Conservation (phyloP, 768 basidiomycete genomes). For the Mycena galericulata region DNA sequence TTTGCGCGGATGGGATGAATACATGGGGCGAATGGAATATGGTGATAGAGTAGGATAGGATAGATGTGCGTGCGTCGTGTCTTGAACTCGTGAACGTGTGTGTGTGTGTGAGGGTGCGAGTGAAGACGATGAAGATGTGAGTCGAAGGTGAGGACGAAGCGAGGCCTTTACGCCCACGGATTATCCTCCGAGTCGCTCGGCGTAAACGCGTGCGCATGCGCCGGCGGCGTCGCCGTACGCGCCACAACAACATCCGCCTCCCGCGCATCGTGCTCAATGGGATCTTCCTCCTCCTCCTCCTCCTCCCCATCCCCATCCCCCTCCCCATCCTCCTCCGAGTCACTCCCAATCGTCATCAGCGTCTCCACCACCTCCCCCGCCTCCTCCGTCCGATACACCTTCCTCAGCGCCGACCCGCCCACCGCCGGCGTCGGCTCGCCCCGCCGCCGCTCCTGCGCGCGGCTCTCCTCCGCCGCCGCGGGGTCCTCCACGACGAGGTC, state of each 20-base stretch:
- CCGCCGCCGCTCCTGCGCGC: constrained; percentile 62
- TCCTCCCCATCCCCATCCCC: constrained; percentile 42
- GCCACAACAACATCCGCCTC: constrained; percentile 40
- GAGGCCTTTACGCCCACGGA: constrained; percentile 63
- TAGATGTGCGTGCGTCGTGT: no score
- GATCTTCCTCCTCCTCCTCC: constrained; percentile 37
- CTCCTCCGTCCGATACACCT: constrained; percentile 50
- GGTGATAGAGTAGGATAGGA: no score
- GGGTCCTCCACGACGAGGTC: constrained; percentile 86
- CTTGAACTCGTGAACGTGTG: no score
- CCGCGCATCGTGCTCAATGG: constrained; percentile 32
- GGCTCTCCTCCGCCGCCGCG: constrained; percentile 57
- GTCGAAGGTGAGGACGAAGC: no score
- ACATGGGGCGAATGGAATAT: no score
- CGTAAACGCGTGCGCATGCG: constrained; percentile 53
- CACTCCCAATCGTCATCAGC: constrained; percentile 48
- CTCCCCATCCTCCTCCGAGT: constrained; percentile 43
- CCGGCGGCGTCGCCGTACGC: constrained; percentile 57
- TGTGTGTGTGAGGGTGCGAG: no score
- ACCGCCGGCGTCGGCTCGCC: constrained; percentile 71
- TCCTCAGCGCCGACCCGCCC: constrained; percentile 61
- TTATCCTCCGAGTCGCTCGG: constrained; percentile 61
- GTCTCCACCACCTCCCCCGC: constrained; percentile 51
- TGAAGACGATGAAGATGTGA: no score
- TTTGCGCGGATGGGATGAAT: no score